Conservation (phyloP, 805 yeast genomes). For the Ogataea nonfermentans region DNA sequence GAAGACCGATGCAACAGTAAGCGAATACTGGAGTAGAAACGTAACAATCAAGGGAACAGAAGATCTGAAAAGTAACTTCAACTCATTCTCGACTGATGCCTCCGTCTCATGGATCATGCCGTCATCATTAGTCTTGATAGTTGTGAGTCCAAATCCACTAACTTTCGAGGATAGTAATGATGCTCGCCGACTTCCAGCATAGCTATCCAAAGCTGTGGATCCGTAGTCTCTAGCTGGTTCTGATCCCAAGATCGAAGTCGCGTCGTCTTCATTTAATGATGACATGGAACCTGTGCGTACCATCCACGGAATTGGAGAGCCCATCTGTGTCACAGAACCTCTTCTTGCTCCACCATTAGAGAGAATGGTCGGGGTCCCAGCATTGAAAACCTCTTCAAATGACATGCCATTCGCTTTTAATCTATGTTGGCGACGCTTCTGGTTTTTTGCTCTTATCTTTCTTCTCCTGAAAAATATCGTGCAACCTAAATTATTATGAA, state of each 20-base stretch:
- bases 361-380: constrained; percentile 17
- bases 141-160: constrained; percentile 16
- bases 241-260: constrained; percentile 2
- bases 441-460: constrained; percentile 3
- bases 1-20: constrained; percentile 52
- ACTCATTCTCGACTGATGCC: constrained; percentile 38
- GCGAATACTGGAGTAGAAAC: constrained; percentile 50
- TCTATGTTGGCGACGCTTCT: neutral
- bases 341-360: constrained; percentile 19
- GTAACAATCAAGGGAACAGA: constrained; percentile 53
- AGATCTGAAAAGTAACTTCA: constrained; percentile 38
- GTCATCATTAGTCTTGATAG: constrained; percentile 22
- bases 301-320: constrained; percentile 9
- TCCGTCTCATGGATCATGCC: constrained; percentile 38
- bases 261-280: constrained; percentile 12
- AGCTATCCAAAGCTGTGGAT: constrained; percentile 19
- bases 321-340: constrained; percentile 24
- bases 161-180: constrained; percentile 23
- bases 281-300: constrained; percentile 13
- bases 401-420: constrained; percentile 3
- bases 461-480: too few species aligned
- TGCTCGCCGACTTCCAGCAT: constrained; percentile 28
- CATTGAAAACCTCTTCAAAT: constrained; percentile 12
- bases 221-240: constrained; percentile 23
- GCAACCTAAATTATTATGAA: too few species aligned